A percentile compares a stretch with the other conserved stretches of the same genome.
Conservation (phyloP, 129 eudicot genomes). For the Artemisia annua region DNA sequence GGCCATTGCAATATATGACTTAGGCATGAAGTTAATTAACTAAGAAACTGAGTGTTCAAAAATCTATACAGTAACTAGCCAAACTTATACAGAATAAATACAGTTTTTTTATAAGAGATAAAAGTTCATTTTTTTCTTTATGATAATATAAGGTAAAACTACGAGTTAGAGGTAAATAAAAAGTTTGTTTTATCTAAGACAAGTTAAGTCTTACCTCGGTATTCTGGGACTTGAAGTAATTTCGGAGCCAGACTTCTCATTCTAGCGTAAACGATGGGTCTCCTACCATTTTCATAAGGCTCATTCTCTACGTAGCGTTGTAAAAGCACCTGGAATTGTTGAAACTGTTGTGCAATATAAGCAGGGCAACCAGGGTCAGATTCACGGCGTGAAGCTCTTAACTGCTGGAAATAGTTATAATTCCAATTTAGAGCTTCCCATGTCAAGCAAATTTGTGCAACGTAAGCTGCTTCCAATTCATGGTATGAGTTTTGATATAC, state of each 20-base stretch:
- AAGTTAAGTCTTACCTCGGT: conserved; percentile 55
- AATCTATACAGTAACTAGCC: no score
- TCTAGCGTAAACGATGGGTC: conserved; percentile 82
- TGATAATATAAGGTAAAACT: not conserved
- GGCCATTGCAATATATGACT: no score
- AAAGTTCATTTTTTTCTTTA: not conserved
- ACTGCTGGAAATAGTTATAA: conserved; percentile 66
- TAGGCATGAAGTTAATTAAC: no score
- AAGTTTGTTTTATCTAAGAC: not conserved
- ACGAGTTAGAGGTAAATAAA: not conserved
- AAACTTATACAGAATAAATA: no score
- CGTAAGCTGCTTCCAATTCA: conserved; percentile 83
- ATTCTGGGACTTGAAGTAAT: conserved; percentile 95
- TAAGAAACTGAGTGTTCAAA: no score
- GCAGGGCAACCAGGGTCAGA: conserved; percentile 92
- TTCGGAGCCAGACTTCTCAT: conserved; percentile 89
- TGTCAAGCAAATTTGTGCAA: conserved; percentile 86
- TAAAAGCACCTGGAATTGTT: conserved; percentile 84
- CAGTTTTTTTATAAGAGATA: no score
- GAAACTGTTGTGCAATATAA: conserved; percentile 82
- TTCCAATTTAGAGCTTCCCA: conserved; percentile 98
- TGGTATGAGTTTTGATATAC: conserved; percentile 63
- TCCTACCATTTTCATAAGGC: conserved; percentile 82
- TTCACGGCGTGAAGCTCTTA: conserved; percentile 55
- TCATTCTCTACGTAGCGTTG: conserved; percentile 87